Base-by-base conservation (phyloP, 192 early-diverging fungal species). In the Backusella westeae region DNA sequence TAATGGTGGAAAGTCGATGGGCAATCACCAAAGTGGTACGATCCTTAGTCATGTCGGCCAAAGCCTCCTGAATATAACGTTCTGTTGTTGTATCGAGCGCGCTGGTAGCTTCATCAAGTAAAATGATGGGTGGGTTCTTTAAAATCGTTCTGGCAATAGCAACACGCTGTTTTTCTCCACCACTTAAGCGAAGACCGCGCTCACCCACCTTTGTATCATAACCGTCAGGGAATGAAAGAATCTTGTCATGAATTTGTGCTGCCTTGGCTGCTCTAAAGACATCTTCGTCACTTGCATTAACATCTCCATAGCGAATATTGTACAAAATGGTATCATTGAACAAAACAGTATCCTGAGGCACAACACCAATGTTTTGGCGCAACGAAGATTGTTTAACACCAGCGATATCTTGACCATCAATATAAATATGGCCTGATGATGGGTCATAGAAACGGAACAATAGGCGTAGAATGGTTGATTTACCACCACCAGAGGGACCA, bases 271-370 rank as follows among this genome's bases (percentile, higher is more conserved):
- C 93, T 12, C 78, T 75, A 9, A 85, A 81, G 10, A 96, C 92
- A 63, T 94, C 92, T 34, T 89, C 89, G 67, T 92, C 89, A 0
- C 87, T 83, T 23, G 94, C 93, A 46, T 86, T 71, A 8, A 86
- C 81, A 21, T 91, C 85, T 8, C 92, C 93, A 83, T 98, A 99
- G 15, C 91, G 90, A 79, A 99, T 97, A 82, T 99, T 99, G 88
- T 96, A 97, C 38, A 86, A 85, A 68, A 99, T 92, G 9, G 95
- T 94, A 73, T 98, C 95, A 79, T 99, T 99, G 84, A 99, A 99
- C 19, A 98, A 87, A 0, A 98, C 95, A 10, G 96, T 96, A 80
- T 98, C 96, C 80, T 95, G 91, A 23, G 97, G 96, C 21, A 99
- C 97, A 44, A 98, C 95, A 26, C 96, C 96, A 72, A 99, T 94